Percentiles rank a stretch among this genome's conserved stretches.
phyloP scores from a whole-genome alignment of 257 asterid species.

The Primulina huaijiensis region DNA sequence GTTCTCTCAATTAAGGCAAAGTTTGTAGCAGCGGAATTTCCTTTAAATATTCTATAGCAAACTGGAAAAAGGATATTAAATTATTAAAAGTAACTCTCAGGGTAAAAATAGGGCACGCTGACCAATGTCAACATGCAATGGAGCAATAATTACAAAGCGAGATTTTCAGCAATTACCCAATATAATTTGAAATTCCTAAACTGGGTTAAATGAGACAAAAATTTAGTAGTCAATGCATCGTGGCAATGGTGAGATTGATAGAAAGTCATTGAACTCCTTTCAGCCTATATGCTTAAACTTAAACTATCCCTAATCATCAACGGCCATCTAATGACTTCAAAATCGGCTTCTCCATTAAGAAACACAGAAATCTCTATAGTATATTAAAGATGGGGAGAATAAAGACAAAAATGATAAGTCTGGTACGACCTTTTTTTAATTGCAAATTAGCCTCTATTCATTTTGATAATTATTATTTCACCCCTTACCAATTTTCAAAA shows the following conservation, averaged over 20 bases:
- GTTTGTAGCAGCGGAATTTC: constrained; percentile 17
- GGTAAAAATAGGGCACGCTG: not conserved
- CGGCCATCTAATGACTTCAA: not conserved
- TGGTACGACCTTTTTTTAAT: too few relatives aligned
- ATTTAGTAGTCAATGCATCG: not conserved
- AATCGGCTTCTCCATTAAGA: not conserved
- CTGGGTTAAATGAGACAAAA: not conserved
- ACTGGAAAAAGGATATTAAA: constrained; percentile 6
- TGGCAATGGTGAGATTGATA: not conserved
- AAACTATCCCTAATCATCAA: not conserved
- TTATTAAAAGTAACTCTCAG: too few relatives aligned
- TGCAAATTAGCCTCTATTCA: too few relatives aligned
- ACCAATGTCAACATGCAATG: not conserved
- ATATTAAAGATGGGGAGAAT: too few relatives aligned
- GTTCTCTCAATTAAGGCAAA: constrained; percentile 11
- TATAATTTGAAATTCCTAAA: not conserved
- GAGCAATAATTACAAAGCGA: constrained; percentile 3
- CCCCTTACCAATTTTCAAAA: too few relatives aligned
- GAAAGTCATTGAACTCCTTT: not conserved
- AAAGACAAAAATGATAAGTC: too few relatives aligned
- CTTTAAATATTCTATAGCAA: constrained; percentile 10
- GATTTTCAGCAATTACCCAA: not conserved
- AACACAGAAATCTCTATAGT: not conserved
- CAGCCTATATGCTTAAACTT: not conserved
- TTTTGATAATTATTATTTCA: too few relatives aligned